Conservation (phyloP, 495 filamentous ascomycete genomes). For the Talaromyces liani region DNA sequence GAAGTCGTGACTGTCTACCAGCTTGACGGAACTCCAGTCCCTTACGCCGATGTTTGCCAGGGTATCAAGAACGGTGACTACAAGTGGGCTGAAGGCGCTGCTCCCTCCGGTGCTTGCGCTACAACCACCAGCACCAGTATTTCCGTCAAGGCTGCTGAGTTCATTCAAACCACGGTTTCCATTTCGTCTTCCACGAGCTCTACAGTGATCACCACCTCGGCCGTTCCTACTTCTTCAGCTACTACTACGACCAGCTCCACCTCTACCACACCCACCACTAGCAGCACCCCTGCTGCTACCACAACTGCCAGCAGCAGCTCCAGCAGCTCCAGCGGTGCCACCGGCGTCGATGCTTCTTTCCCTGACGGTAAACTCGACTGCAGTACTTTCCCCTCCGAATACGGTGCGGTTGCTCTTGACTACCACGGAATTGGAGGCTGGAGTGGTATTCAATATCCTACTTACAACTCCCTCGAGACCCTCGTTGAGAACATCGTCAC, state of each 20-base stretch:
- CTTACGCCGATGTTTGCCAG: slow-evolving; percentile 47
- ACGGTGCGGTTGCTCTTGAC: slow-evolving; percentile 66
- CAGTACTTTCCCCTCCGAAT: slow-evolving; percentile 66
- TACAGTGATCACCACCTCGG: background rate
- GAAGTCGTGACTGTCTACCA: slow-evolving; percentile 53
- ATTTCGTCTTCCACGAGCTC: slow-evolving; percentile 9
- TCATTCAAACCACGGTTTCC: slow-evolving; percentile 22
- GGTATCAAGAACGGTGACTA: slow-evolving; percentile 50
- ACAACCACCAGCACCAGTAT: slow-evolving; percentile 14
- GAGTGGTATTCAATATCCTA: slow-evolving; percentile 68
- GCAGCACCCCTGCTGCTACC: slow-evolving; percentile 14
- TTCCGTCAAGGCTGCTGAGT: slow-evolving; percentile 12
- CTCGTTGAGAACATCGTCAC: slow-evolving; percentile 55
- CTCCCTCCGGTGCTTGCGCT: slow-evolving; percentile 25
- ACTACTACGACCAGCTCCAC: slow-evolving; percentile 15
- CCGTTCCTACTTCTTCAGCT: slow-evolving; percentile 8
- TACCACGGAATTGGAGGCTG: slow-evolving; percentile 69
- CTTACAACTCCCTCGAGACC: slow-evolving; percentile 19
- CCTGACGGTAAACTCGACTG: slow-evolving; percentile 70
- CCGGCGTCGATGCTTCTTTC: slow-evolving; percentile 61
- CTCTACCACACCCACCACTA: slow-evolving; percentile 14
- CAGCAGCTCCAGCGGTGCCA: slow-evolving; percentile 24
- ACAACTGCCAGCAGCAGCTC: slow-evolving; percentile 15
- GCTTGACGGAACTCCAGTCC: slow-evolving; percentile 48
- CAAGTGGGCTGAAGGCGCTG: slow-evolving; percentile 29